Conservation (phyloP, 345 rosid genomes). For the Citrus sinensis region DVS_A1.0 CM039168.1:22006001-22006500, state of each 20-base stretch:
- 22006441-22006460: neutral
- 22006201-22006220: slow-evolving; percentile 61
- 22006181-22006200: slow-evolving; percentile 51
- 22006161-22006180: slow-evolving; percentile 89
- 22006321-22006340: neutral
- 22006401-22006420: neutral
- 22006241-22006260: neutral
- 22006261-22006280: slow-evolving; percentile 4
- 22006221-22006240: slow-evolving; percentile 98
- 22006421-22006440: neutral
- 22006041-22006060: neutral
- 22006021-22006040: neutral
- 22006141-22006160: slow-evolving; percentile 76
- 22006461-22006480: neutral
- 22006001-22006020: slow-evolving; percentile 4
- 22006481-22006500: neutral
- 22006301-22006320: neutral
- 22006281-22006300: neutral
- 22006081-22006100: slow-evolving; percentile 66
- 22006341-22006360: no score
- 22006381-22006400: neutral
- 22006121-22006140: slow-evolving; percentile 62
- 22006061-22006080: slow-evolving; percentile 56
- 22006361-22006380: no score
- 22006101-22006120: slow-evolving; percentile 66